Evolutionary conservation across 2,329 filamentous ascomycete species (phyloP), one percentile per base, ranked within the genome.

Genomic region (Talaromyces amestolkiae): DNA sequence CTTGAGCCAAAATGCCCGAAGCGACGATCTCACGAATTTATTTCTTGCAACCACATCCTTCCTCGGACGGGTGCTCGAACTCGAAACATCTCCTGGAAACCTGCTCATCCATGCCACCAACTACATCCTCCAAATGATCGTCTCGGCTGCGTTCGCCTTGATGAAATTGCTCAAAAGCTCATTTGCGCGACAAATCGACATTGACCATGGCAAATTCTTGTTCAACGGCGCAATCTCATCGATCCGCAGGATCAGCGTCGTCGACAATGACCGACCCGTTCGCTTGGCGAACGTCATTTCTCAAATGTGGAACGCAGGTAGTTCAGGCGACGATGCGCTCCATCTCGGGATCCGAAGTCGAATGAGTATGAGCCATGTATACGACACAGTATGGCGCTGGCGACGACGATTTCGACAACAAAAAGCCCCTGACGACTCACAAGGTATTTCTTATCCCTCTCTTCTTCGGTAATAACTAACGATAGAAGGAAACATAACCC

Each of bases 301-400:
- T 2, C 87, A 89, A 70, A 82, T 89, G 49, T 89, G 87, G 87
- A 86, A 86, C 70, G 82, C 77, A 4, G 77, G 77, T 27, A 70
- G 70, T 19, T 59, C 66, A 0, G 74, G 72, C 17, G 77, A 79
- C 45, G 77, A 79, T 66, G 74, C 74, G 22, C 76, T 89, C 11
- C 84, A 87, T 65, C 81, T 90, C 10, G 87, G 86, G 66, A 84
- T 89, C 35, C 84, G 86, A 43, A 87, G 85, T 68, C 80, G 87
- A 11, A 89, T 88, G 82, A 88, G 86, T 70, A 86, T 89, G 80
- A 87, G 85, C 65, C 82, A 89, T 53, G 83, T 89, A 2, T 89
- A 87, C 70, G 87, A 90, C 72, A 86, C 85, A 2, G 86, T 89
- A 19, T 89, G 86, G 86, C 82, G 86, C 58, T 89, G 87, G 87